Base-by-base conservation (phyloP, 805 yeast genomes). In the Myxozyma lipomycoides region DNA sequence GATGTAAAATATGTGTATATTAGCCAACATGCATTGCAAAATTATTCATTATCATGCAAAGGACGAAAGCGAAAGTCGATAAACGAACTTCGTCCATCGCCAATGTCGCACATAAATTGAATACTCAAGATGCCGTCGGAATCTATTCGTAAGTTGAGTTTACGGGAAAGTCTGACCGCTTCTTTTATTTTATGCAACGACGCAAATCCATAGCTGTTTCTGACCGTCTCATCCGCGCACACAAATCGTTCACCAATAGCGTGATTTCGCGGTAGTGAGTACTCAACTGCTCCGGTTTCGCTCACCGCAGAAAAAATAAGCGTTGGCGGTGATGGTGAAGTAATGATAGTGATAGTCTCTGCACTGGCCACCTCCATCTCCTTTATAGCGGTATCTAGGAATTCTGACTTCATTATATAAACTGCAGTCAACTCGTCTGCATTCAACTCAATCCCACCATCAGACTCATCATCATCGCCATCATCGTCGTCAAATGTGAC, bases 91-190 rank as follows among this genome's bases (percentile, higher is more conserved):
- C 56, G 42, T 5, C 56, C 61, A 26, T 59, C 62, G 28, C 59
- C 59, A n/a, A 52, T 45, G n/a, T 55, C 59, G 42, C 61, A 57
- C 60, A 60, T 55, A 25, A 47, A 47, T 28, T 60, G 63, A 18
- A 60, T 53, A 23, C 60, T 53, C 49, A 60, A 42, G 12, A 52
- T 37, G 4, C 63, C 63, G 32, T 51, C 45, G 18, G 40, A 17
- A 30, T 60, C 63, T 18, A 43, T 40, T 19, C 63, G 43, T 35
- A 60, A 45, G 18, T 48, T 37, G 5, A 57, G 42, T 49, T 52
- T 55, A 3, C 43, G 47, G 2, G 63, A 59, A n/a, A 60, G 41
- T 24, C 41, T 54, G 2, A 60, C 45, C 5, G 61, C 61, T 7
- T 60, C 63, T 15, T 55, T 43, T 5, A 44, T 46, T 10, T 40